A percentile compares a stretch with the other conserved stretches of the same genome.
Evolutionary conservation across 345 rosid species (phyloP).

Genomic region (Aurinia saxatilis): DNA sequence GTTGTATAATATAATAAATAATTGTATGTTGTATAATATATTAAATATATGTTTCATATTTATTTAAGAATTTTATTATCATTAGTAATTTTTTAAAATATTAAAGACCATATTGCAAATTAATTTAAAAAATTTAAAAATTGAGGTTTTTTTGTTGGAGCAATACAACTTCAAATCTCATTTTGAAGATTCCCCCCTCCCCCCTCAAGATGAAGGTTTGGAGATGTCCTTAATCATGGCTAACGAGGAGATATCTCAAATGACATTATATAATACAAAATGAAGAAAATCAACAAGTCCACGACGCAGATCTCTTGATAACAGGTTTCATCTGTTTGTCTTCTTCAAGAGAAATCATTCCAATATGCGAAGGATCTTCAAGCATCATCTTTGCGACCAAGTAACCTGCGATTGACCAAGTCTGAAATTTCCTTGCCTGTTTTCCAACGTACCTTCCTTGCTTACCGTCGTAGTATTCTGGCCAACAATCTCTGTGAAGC

Average conservation of each 20-base stretch:
- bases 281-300: constrained; percentile 21
- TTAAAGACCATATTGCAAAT: too few relatives aligned
- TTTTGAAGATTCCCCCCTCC: too few relatives aligned
- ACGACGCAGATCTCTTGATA: too few relatives aligned
- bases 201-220: too few relatives aligned
- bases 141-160: too few relatives aligned
- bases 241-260: neutral
- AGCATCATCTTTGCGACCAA: constrained; percentile 67
- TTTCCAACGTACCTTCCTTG: constrained; percentile 49
- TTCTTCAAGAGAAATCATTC: constrained; percentile 62
- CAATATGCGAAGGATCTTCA: constrained; percentile 58
- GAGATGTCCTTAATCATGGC: neutral
- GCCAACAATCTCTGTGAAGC: constrained; percentile 56
- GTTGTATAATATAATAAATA: too few relatives aligned
- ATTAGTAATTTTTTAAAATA: too few relatives aligned
- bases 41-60: too few relatives aligned
- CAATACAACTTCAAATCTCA: too few relatives aligned
- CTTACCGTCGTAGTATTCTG: constrained; percentile 64
- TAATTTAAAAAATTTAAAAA: too few relatives aligned
- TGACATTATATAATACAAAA: neutral
- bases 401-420: constrained; percentile 65
- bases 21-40: too few relatives aligned
- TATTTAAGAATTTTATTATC: too few relatives aligned
- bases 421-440: constrained; percentile 58
- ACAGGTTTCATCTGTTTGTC: constrained; percentile 59